A percentile compares a stretch with the other conserved stretches of the same genome.
Evolutionary conservation across 2,329 filamentous ascomycete genomes (phyloP).

Genomic region (Zasmidium angulare): DNA sequence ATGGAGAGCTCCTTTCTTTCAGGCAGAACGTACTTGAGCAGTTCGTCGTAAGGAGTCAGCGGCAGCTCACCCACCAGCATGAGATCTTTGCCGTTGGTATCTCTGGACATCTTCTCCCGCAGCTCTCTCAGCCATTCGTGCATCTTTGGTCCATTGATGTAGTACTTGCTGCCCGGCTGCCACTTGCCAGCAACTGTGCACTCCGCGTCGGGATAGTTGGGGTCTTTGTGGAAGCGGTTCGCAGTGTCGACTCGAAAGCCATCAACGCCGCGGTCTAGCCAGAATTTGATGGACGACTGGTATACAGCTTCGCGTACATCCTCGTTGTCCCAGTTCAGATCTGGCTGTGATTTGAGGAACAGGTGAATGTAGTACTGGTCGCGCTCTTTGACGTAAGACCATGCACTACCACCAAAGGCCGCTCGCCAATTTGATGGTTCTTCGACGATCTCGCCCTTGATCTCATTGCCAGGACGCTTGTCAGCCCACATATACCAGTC

Average conservation of each 20-base stretch:
- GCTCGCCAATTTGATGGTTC: conserved; percentile 75
- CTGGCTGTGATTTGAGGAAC: conserved; percentile 74
- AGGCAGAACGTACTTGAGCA: conserved; percentile 55
- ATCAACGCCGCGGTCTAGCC: conserved; percentile 69
- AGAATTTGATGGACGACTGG: conserved; percentile 59
- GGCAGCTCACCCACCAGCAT: conserved; percentile 57
- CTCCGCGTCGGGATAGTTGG: conserved; percentile 25
- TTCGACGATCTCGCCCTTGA: conserved; percentile 36
- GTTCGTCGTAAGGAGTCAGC: conserved; percentile 47
- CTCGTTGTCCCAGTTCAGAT: conserved; percentile 80
- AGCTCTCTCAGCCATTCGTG: conserved; percentile 51
- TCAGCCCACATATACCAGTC: conserved; percentile 60
- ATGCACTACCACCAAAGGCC: conserved; percentile 60
- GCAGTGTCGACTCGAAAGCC: conserved; percentile 40
- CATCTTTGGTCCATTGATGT: conserved; percentile 40
- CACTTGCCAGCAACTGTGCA: conserved; percentile 19
- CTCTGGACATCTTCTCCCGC: conserved; percentile 22
- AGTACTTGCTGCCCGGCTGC: conserved; percentile 24
- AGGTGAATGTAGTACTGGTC: conserved; percentile 75
- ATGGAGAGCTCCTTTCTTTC: conserved; percentile 62
- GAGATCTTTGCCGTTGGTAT: conserved; percentile 30
- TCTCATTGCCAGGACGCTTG: conserved; percentile 41
- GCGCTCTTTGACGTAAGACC: conserved; percentile 71
- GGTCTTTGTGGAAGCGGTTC: conserved; percentile 29
- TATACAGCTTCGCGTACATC: conserved; percentile 69